Evolutionary conservation across 345 rosid genomes (phyloP).

Genomic region (Moricandia arvensis): DNA sequence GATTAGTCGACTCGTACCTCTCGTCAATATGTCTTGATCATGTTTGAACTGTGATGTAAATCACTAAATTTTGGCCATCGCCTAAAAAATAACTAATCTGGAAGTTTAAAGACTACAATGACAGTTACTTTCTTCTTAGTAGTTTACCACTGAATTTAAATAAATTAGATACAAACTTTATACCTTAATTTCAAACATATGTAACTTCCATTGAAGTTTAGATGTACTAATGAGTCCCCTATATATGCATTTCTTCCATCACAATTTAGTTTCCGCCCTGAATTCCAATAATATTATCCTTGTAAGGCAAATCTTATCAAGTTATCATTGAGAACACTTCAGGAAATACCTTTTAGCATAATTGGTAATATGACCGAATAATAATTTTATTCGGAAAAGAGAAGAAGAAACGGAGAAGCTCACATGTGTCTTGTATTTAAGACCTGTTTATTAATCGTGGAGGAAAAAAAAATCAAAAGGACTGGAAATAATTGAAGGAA

Average conservation of each 20-base stretch:
- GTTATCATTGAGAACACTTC: conserved; percentile 28
- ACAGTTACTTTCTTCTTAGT: too few species aligned
- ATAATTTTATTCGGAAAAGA: not conserved
- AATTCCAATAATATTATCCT: not conserved
- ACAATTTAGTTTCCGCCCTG: not conserved
- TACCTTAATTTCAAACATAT: not conserved
- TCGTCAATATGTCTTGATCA: too few species aligned
- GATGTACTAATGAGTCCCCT: not conserved
- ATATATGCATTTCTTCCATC: not conserved
- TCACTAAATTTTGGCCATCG: too few species aligned
- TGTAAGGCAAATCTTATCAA: conserved; percentile 27
- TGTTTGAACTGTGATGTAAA: too few species aligned
- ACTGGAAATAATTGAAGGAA: not conserved
- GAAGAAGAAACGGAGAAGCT: conserved; percentile 29
- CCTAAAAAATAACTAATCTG: too few species aligned
- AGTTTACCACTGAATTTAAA: too few species aligned
- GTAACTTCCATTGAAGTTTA: not conserved
- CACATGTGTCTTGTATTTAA: conserved; percentile 19
- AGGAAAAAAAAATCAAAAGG: not conserved
- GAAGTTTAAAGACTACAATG: too few species aligned
- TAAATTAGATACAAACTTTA: too few species aligned
- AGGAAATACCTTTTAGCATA: conserved; percentile 16
- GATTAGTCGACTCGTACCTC: too few species aligned
- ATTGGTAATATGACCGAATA: conserved; percentile 10
- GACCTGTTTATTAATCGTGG: conserved; percentile 18